Conservation (phyloP, 495 filamentous ascomycete genomes). For the Lichenothelia convexa region DNA sequence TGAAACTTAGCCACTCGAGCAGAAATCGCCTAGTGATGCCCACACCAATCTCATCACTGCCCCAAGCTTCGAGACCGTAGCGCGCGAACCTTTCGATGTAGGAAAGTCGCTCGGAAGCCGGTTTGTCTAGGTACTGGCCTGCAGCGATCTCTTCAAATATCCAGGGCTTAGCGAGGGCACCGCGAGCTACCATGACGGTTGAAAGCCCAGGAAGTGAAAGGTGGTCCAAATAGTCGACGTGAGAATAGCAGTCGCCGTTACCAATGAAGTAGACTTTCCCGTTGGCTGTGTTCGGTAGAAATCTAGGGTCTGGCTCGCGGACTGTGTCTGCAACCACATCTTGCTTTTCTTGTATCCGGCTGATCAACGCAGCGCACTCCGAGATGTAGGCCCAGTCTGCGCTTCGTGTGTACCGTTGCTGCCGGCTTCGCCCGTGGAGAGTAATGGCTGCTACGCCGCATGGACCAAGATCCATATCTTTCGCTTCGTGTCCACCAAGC, state of each 20-base stretch:
- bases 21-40: constrained; percentile 79
- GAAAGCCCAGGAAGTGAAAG: constrained; percentile 62
- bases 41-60: constrained; percentile 79
- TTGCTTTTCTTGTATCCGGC: constrained; percentile 47
- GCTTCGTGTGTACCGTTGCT: constrained; percentile 77
- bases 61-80: constrained; percentile 87
- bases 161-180: constrained; percentile 92
- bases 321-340: constrained; percentile 54
- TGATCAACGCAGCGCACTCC: constrained; percentile 70
- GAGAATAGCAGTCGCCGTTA: constrained; percentile 91
- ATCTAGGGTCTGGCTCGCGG: constrained; percentile 44
- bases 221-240: constrained; percentile 68
- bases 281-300: constrained; percentile 32
- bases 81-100: constrained; percentile 74
- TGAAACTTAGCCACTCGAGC: constrained; percentile 88
- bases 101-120: constrained; percentile 64
- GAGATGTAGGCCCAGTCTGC: constrained; percentile 92
- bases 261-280: constrained; percentile 72
- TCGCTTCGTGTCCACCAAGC: constrained; percentile 52
- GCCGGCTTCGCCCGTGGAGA: constrained; percentile 77
- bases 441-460: constrained; percentile 82
- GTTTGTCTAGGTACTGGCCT: constrained; percentile 89
- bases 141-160: constrained; percentile 87
- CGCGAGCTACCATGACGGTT: constrained; percentile 77
- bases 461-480: constrained; percentile 39